These are phyloP conservation scores for Ophiostoma perfectum DNA, from an alignment of 2,329 filamentous ascomycete species.

Conservation along the genomic window DNA sequence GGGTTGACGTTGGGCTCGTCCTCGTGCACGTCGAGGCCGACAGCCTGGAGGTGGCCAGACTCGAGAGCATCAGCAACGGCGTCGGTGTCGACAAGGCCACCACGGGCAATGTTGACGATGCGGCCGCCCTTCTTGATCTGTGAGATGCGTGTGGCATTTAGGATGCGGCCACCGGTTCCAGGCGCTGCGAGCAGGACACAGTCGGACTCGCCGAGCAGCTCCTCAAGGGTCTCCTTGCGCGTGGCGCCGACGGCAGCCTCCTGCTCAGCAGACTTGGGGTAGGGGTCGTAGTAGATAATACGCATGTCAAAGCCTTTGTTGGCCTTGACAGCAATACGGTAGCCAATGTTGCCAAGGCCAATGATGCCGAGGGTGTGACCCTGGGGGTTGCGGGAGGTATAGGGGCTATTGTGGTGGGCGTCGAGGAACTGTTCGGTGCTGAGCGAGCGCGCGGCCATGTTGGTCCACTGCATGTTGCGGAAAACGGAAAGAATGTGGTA, in stretches of 20 bases:
- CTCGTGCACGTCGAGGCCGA: conserved; percentile 48
- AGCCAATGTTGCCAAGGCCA: conserved; percentile 53
- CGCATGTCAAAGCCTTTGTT: conserved; percentile 50
- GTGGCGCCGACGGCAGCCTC: conserved; percentile 41
- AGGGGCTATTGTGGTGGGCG: conserved; percentile 21
- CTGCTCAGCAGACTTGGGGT: conserved; percentile 36
- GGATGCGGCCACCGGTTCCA: conserved; percentile 40
- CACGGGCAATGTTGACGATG: conserved; percentile 58
- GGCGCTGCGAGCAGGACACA: conserved; percentile 50
- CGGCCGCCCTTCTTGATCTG: conserved; percentile 47
- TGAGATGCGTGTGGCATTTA: conserved; percentile 37
- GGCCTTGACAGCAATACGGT: conserved; percentile 51
- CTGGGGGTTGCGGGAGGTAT: conserved; percentile 52
- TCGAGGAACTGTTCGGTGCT: conserved; percentile 28
- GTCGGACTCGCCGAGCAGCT: conserved; percentile 43
- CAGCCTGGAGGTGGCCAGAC: conserved; percentile 38
- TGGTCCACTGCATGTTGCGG: conserved; percentile 61
- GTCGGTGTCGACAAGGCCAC: conserved; percentile 29
- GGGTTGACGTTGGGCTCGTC: conserved; percentile 41
- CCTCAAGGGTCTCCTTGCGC: conserved; percentile 40
- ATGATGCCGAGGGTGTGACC: conserved; percentile 52
- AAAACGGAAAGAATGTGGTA: conserved; percentile 65
- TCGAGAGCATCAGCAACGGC: conserved; percentile 50
- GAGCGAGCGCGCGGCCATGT: conserved; percentile 40
- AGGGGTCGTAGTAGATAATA: conserved; percentile 50